Base-by-base conservation (phyloP, 257 asterid species). In the Solanum corneliomulleri region DNA sequence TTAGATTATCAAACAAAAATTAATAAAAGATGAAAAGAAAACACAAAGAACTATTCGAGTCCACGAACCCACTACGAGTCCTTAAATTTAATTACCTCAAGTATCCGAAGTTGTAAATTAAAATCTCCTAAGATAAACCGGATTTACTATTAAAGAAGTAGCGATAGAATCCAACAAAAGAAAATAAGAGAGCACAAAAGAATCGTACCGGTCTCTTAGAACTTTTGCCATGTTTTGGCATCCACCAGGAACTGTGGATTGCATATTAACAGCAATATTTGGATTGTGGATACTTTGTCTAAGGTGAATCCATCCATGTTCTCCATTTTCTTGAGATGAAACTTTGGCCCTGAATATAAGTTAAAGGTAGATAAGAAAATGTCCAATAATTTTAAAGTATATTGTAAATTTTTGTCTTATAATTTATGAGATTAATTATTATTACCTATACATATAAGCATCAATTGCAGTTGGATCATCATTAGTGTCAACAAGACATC, bases 251-350 rank as follows among this genome's bases (percentile, higher is more conserved):
- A 92, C 68, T 1, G 89, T 91, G 71, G 99, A 94, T 86, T 96
- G 98, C 66, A 95, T 45, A 92, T 96, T 96, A 39, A 96, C 92
- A 69, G 98, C 99, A 89, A 95, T 91, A 85, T 96, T 95, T 80
- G 99, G 99, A 88, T 96, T 96, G 90, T 96, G 99, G 89, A 95
- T 95, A 83, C 99, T 96, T 92, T 95, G 98, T 58, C 99, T 84
- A 29, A 96, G 85, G 76, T 95, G 99, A 39, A 94, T 78, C 99
- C 98, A 96, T 3, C 99, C 99, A 44, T 89, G 62, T 82, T 96
- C 95, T 44, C 91, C 96, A 2, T 90, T 87, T 78, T 89, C 91
- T 27, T 86, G 75, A 42, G 87, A 91, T 2, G 92, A 92, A 87
- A 96, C 98, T 91, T 91, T 94, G 1, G 94, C 98, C 97, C 99